phyloP scores from a whole-genome alignment of 805 yeast genomes.

The Kurtzmaniella fragi region DNA sequence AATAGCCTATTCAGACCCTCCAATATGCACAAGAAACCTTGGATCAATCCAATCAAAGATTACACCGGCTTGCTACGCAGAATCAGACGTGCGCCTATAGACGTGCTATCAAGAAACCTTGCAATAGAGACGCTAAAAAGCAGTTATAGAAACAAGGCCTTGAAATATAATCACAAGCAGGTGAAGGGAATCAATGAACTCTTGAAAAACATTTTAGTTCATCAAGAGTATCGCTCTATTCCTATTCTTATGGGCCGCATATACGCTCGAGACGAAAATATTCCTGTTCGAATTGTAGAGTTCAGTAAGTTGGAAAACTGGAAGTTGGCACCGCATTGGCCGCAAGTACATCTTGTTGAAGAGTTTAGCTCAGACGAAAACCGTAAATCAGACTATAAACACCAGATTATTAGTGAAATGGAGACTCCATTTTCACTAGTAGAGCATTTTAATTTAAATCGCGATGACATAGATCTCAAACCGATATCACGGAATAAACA shows the following conservation, averaged over 20 bases:
- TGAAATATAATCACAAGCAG: conserved; percentile 1
- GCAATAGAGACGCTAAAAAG: background rate
- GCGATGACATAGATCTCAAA: background rate
- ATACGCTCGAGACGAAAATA: conserved; percentile 14
- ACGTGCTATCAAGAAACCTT: background rate
- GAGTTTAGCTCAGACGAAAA: conserved; percentile 15
- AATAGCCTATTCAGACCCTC: no score
- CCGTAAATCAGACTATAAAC: conserved; percentile 11
- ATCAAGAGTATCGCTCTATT: conserved; percentile 22
- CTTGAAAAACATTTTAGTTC: conserved; percentile 9
- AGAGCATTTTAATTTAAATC: conserved; percentile 7
- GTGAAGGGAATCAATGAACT: background rate
- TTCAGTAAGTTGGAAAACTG: conserved; percentile 16
- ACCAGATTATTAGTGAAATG: conserved; percentile 9
- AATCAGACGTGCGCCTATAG: background rate
- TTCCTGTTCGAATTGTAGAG: conserved; percentile 15
- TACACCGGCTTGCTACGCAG: background rate
- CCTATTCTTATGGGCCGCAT: conserved; percentile 21
- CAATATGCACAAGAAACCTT: no score
- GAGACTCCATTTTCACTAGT: conserved; percentile 11
- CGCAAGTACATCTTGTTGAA: conserved; percentile 27
- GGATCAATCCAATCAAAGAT: no score
- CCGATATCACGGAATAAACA: background rate
- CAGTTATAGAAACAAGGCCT: background rate
- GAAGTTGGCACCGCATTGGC: conserved; percentile 24